Conservation (phyloP, 2,329 filamentous ascomycete genomes). For the Dactylellina parvicollis region DNA sequence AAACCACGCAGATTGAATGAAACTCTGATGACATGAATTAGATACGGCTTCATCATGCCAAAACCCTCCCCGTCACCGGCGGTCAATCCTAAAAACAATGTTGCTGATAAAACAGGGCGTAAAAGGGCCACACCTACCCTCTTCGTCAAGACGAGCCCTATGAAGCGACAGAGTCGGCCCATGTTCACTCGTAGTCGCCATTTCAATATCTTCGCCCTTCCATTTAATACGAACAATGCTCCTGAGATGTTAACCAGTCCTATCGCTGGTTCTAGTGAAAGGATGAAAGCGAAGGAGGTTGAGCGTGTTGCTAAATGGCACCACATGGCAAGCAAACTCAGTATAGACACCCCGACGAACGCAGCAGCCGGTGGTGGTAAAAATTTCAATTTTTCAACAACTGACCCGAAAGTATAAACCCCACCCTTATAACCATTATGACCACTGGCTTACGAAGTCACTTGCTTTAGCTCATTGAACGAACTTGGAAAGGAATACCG, state of each 20-base stretch:
- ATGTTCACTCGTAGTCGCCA: slow-evolving; percentile 62
- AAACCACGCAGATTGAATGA: no score
- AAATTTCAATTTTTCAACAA: slow-evolving; percentile 63
- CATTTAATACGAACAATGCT: slow-evolving; percentile 68
- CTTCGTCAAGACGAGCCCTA: slow-evolving; percentile 70
- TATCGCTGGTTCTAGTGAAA: slow-evolving; percentile 68
- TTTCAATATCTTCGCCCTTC: slow-evolving; percentile 14
- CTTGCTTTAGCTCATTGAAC: slow-evolving; percentile 74
- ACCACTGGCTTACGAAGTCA: background rate
- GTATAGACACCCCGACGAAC: no score
- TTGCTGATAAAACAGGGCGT: slow-evolving; percentile 35
- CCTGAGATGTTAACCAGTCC: slow-evolving; percentile 72
- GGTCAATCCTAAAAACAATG: slow-evolving; percentile 53
- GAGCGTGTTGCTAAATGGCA: slow-evolving; percentile 74
- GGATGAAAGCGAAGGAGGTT: slow-evolving; percentile 71
- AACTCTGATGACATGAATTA: slow-evolving; percentile 11
- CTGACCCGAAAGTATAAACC: slow-evolving; percentile 68
- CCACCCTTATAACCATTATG: background rate
- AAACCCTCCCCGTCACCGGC: slow-evolving; percentile 60
- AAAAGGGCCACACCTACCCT: slow-evolving; percentile 62
- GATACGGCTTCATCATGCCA: slow-evolving; percentile 73
- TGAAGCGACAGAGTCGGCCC: slow-evolving; percentile 71
- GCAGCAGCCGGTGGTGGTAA: slow-evolving; percentile 68
- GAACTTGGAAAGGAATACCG: slow-evolving; percentile 98
- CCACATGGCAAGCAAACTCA: slow-evolving; percentile 71